phyloP scores from a whole-genome alignment of 495 filamentous ascomycete genomes.

The Penicillium fimorum region DNA sequence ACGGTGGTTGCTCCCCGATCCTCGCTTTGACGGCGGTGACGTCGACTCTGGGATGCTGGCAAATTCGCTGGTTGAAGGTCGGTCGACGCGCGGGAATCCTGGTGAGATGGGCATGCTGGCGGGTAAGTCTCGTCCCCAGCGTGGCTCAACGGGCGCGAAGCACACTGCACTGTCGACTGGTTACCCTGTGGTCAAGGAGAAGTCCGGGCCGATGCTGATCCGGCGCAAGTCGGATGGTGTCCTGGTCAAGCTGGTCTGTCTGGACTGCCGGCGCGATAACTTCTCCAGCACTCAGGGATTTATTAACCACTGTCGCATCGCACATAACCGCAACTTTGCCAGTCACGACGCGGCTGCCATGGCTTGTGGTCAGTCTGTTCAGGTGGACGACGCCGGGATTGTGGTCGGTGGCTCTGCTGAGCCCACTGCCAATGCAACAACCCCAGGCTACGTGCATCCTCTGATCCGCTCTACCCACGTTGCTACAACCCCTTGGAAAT shows the following conservation, averaged over 20 bases:
- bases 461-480: slow-evolving; percentile 60
- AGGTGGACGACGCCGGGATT: slow-evolving; percentile 60
- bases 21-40: slow-evolving; percentile 73
- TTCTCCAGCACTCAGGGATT: slow-evolving; percentile 96
- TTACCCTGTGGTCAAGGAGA: slow-evolving; percentile 68
- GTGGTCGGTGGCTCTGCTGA: slow-evolving; percentile 54
- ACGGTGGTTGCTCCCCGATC: slow-evolving; percentile 88
- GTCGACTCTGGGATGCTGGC: slow-evolving; percentile 33
- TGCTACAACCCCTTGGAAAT: slow-evolving; percentile 49
- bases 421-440: slow-evolving; percentile 28
- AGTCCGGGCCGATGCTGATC: slow-evolving; percentile 58
- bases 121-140: slow-evolving; percentile 61
- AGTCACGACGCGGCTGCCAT: slow-evolving; percentile 95
- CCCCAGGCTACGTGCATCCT: slow-evolving; percentile 65
- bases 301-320: slow-evolving; percentile 97
- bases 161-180: slow-evolving; percentile 71
- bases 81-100: slow-evolving; percentile 71
- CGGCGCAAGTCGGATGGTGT: slow-evolving; percentile 59
- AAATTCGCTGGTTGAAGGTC: slow-evolving; percentile 51
- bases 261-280: slow-evolving; percentile 82
- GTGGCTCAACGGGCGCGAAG: slow-evolving; percentile 58
- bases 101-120: slow-evolving; percentile 53
- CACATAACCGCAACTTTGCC: slow-evolving; percentile 84
- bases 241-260: slow-evolving; percentile 77
- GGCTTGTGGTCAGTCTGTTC: slow-evolving; percentile 78